Conservation (phyloP, 1,284 basidiomycete genomes). For the Cystobasidium slooffiae region DNA sequence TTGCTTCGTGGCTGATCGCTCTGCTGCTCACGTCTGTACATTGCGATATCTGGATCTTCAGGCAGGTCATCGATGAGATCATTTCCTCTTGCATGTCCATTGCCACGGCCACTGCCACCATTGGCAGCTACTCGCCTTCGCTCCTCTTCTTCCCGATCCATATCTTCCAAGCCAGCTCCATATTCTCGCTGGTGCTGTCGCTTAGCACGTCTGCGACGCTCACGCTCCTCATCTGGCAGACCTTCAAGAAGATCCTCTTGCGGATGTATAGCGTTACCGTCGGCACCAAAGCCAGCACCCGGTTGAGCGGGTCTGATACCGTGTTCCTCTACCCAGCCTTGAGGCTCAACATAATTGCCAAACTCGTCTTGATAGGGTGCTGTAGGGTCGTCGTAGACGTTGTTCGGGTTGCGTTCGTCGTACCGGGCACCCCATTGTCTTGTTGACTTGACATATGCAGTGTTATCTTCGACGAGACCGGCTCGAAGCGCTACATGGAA, state of each 20-base stretch:
- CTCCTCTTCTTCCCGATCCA: slow-evolving; percentile 33
- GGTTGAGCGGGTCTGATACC: slow-evolving; percentile 41
- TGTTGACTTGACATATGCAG: slow-evolving; percentile 35
- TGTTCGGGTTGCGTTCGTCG: slow-evolving; percentile 36
- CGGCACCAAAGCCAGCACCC: slow-evolving; percentile 18
- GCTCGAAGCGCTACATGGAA: slow-evolving; percentile 22
- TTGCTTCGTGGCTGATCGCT: neutral
- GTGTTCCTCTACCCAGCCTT: slow-evolving; percentile 38
- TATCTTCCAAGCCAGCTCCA: slow-evolving; percentile 33
- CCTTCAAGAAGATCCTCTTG: slow-evolving; percentile 26
- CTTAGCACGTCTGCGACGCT: slow-evolving; percentile 23
- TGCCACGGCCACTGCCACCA: neutral
- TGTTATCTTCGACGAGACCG: slow-evolving; percentile 43
- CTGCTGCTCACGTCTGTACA: slow-evolving; percentile 3
- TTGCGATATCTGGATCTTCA: slow-evolving; percentile 29
- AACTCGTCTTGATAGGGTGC: slow-evolving; percentile 38
- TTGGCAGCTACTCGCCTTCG: slow-evolving; percentile 1
- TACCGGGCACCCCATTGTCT: slow-evolving; percentile 44
- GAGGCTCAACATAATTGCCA: slow-evolving; percentile 28
- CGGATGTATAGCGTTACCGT: slow-evolving; percentile 26
- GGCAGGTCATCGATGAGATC: slow-evolving; percentile 36
- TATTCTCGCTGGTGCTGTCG: slow-evolving; percentile 18
- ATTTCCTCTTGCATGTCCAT: slow-evolving; percentile 10
- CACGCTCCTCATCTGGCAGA: slow-evolving; percentile 37
- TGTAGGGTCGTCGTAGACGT: slow-evolving; percentile 41